Evolutionary conservation across 2,329 filamentous ascomycete species (phyloP), one percentile per base, ranked within the genome.

Genomic region (Botryotinia calthae): DNA sequence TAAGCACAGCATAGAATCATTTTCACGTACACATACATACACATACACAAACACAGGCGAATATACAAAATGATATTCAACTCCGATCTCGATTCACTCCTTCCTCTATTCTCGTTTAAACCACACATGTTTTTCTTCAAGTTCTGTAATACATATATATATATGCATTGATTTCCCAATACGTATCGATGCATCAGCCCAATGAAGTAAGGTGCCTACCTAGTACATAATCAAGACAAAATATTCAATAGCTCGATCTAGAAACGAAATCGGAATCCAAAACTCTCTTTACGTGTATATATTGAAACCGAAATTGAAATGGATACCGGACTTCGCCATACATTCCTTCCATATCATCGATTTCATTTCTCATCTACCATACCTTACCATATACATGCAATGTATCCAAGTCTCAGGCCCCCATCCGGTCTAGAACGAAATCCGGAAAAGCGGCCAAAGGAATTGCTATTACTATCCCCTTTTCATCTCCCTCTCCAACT

Each of bases 121-220:
- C 37, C 37, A 9, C 9, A 7, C 37, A 37, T 37, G 7, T 37
- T 16, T 6, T 54, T 12, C 5, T 7, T 16, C 12, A 54, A 5
- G n/a, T n/a, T 18, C n/a, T 56, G 2, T 16, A 8, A 28, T 5
- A 18, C 0, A 28, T 34, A 34, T 34, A 4, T 25, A 54, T 37
- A 54, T 12, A 54, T 37, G 37, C 37, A 37, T 18, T 0, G 0
- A 28, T 8, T 54, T 54, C 14, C 8, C 3, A 31, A 56, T 31
- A 4, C n/a, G 3, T 31, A 9, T 1, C 16, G 7, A 16, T 2
- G 18, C 7, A 9, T 9, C 51, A 2, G n/a, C 51, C 8, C n/a
- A 56, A 28, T 8, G 14, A 28, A 28, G 51, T 28, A 28, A 54
- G 10, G 25, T n/a, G n/a, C 4, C 10, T n/a, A n/a, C 40, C 40